phyloP scores from a whole-genome alignment of 345 rosid genomes.

The Hibiscus trionum region DNA sequence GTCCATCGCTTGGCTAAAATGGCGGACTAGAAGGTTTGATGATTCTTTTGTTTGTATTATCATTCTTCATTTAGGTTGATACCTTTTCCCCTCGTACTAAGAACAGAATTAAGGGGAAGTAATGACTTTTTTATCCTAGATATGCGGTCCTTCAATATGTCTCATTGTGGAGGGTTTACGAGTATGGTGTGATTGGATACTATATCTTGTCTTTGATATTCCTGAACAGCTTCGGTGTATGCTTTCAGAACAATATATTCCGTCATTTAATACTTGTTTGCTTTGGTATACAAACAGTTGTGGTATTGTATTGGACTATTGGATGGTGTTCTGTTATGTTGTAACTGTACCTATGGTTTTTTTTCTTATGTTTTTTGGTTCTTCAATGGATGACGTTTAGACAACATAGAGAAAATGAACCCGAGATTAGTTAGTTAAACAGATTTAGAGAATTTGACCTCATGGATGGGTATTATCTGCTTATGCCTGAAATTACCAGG shows the following conservation, averaged over 20 bases:
- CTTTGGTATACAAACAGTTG: neutral
- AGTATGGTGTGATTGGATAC: slow-evolving; percentile 13
- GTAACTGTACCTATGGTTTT: neutral
- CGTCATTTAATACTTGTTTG: neutral
- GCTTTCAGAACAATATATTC: neutral
- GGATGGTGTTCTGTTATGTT: neutral
- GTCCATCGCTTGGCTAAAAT: slow-evolving; percentile 80
- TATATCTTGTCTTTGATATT: neutral
- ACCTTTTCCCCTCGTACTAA: neutral
- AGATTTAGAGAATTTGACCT: no score
- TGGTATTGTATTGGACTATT: neutral
- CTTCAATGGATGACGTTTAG: neutral
- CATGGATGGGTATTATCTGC: no score
- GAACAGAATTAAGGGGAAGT: slow-evolving; percentile 12
- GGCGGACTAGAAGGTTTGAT: slow-evolving; percentile 39
- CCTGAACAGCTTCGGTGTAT: neutral
- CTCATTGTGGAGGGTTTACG: slow-evolving; percentile 9
- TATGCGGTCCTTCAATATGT: neutral
- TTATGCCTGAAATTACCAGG: no score
- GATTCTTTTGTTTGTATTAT: slow-evolving; percentile 8
- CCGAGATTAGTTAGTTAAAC: no score
- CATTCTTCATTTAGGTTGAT: slow-evolving; percentile 6
- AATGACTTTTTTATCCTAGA: neutral
- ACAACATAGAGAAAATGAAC: neutral
- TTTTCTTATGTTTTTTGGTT: neutral